phyloP scores from a whole-genome alignment of 768 basidiomycete genomes.

The Boletus rufocinnamomeus region DNA sequence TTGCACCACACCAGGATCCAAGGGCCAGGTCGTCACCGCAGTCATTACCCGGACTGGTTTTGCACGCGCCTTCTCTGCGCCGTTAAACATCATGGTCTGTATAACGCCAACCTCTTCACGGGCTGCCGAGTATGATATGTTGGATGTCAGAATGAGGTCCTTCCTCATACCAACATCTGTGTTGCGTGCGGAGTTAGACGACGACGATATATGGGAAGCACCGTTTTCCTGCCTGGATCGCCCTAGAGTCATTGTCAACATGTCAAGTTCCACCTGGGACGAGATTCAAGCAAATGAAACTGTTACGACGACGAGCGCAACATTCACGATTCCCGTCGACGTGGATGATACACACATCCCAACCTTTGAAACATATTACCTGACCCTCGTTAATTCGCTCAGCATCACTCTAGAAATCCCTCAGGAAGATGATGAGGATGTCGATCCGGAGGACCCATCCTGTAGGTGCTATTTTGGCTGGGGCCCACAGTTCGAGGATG shows the following conservation, averaged over 20 bases:
- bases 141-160: no score
- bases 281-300: constrained; percentile 4
- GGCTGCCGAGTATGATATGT: constrained; percentile 5
- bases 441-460: constrained; percentile 11
- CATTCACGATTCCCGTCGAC: constrained; percentile 8
- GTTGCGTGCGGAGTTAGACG: neutral
- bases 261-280: constrained; percentile 9
- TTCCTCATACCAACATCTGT: neutral
- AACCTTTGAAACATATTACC: constrained; percentile 19
- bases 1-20: neutral
- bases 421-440: neutral
- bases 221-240: fast-evolving
- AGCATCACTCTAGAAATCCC: neutral
- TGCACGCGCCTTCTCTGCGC: constrained; percentile 9
- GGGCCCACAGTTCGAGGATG: constrained; percentile 10
- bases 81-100: neutral
- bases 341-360: constrained; percentile 3
- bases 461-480: neutral
- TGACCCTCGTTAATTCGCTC: constrained; percentile 13
- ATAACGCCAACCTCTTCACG: neutral
- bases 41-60: constrained; percentile 17
- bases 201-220: neutral
- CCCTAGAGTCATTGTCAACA: neutral
- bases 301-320: constrained; percentile 11
- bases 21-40: neutral